Evolutionary conservation across 331 rosid genomes (phyloP), one percentile per base, ranked within the genome.

Genomic region (Rosa hybrid): DNA sequence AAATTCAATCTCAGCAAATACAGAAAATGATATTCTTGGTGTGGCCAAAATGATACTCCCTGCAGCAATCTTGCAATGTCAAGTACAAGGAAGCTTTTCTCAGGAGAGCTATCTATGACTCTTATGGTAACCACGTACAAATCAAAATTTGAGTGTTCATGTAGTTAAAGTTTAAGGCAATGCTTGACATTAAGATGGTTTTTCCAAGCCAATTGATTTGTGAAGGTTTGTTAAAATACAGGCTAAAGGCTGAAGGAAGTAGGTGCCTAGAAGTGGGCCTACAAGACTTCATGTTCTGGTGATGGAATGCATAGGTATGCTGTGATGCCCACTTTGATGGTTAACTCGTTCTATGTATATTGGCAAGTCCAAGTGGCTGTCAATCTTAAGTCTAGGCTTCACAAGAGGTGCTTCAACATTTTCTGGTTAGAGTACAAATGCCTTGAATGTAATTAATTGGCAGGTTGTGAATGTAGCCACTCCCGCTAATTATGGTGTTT

Each of bases 251-350:
- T 20, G 93, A 89, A 10, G 97, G 98, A 80, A 86, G 91, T 78
- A 88, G 97, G 81, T 91, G 99, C 84, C 98, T 98, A 17, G 77
- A 87, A 18, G 88, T 92, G 59, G 49, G 74, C 88, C 86, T 76
- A 83, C 91, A 80, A 89, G 96, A 78, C 83, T 87, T 77, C 97
- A 95, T 75, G 96, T 95, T 41, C 83, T 95, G 71, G 97, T 91
- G 75, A 95, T 95, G 99, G 99, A 95, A 81, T 93, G 93, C 77
- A 91, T 95, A 60, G 99, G 99, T 93, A 87, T 38, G 53, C 11
- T 34, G 38, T 56, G 25, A 45, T 30, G 73, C 74, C 54, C 74
- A 46, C 18, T 76, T 34, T 75, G 38, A 34, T 34, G 38, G 38
- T 34, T 34, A 34, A 2, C 2, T 8, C 21, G 39, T 34, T 18